Evolutionary conservation across 768 basidiomycete species (phyloP), one percentile per base, ranked within the genome.

Genomic region (Hirschioporus abietinus): DNA sequence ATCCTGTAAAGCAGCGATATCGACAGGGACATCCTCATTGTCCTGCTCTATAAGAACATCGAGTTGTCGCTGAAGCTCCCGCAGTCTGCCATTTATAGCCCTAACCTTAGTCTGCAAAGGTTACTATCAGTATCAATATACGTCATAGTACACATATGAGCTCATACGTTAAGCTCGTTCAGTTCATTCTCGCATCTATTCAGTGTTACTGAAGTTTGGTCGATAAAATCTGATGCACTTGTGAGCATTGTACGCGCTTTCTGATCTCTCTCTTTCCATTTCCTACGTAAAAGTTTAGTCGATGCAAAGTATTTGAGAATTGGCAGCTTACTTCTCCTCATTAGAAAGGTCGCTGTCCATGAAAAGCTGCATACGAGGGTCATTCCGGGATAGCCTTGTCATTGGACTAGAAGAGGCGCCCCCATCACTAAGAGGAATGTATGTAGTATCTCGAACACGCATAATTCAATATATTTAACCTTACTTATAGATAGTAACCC

Each of bases 1-100:
- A 15, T 75, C 79, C 66, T 88, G 79, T 17, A 91, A 76, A 15
- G 82, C 83, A 24, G 82, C 79, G 23, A 91, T 79, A 70, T 84
- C 82, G 9, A 84, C 84, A 1, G 90, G 89, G 73, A 89, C 78
- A 15, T 91, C 89, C n/a, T 91, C 88, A 66, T 89, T 90, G 15
- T 83, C 81, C 68, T 90, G 88, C 36, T 82, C 78, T 68, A 88
- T 84, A 18, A 90, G 72, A 24, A 76, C 75, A 35, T 72, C 70
- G 52, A 84, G 75, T 1, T 68, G 70, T 6, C 68, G 35, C 25
- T n/a, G 61, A 15, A 73, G 59, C 7, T 63, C 36, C 27, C 63
- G 65, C 27, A 71, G 34, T 17, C 30, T 34, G 23, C 3, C 30
- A 12, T 61, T 5, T 6, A 61, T 8, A 9, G 10, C 3, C 60